Base-by-base conservation (phyloP, 2,329 filamentous ascomycete species). In the Ploettnerulaceae sp. region DNA sequence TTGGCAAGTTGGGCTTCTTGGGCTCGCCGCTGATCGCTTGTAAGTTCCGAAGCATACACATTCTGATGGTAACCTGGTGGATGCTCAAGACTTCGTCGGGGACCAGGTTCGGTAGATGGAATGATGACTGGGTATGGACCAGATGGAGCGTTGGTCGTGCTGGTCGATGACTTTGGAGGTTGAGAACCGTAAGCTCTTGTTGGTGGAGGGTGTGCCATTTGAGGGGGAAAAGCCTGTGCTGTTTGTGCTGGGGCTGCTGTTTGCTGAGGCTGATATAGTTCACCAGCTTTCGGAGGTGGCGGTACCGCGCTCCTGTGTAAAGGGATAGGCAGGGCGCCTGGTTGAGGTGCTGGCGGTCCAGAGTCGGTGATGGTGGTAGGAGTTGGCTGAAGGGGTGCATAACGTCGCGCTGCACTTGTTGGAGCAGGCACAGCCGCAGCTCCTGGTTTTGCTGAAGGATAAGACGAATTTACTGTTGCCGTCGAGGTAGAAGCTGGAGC, bases 1-100 rank as follows among this genome's bases (percentile, higher is more conserved):
- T 41, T 46, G 31, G 48, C 49, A 45, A 59, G 55, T 29, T 54
- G 44, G 21, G 58, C 56, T 48, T 61, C 57, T 29, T 54, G 48
- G 25, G 58, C 57, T 26, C 54, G 49, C 49, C 61, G 53, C 61
- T 77, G 74, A 35, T 72, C 66, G 47, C 67, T 71, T 50, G 64
- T 69, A 46, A 76, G 69, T 41, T 75, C 73, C n/a, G 72, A 70
- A 6, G 76, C 76, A 54, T 72, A 68, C 4, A 67, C 60, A 54
- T 80, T 72, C 57, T 81, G 78, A 40, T 76, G 71, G 54, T 82
- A 82, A 11, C 77, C 77, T 17, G 59, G 59, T 11, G 61, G 61
- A 43, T 65, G 62, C 34, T 64, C 62, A 6, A 63, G 45, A 26
- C 57, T 61, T 29, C 51, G 49, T 46, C 56, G 47, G 18, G 42